A percentile compares a stretch with the other conserved stretches of the same genome.
Evolutionary conservation across 2,329 filamentous ascomycete species (phyloP).

Genomic region (Neofusicoccum sp.): DNA sequence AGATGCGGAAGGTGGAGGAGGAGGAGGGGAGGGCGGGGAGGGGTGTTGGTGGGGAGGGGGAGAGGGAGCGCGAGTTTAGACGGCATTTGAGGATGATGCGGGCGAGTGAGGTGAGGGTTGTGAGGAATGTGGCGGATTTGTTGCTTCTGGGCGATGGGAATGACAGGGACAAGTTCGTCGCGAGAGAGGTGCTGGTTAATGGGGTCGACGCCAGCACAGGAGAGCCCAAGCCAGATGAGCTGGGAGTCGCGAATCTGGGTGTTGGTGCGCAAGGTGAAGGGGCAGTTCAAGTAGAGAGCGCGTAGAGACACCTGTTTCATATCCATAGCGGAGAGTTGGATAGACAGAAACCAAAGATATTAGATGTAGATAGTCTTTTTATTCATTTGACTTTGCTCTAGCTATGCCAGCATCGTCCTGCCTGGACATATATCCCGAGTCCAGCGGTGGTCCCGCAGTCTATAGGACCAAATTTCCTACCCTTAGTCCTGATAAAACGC

Average conservation of each 20-base stretch:
- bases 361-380: background rate
- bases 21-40: slow-evolving; percentile 42
- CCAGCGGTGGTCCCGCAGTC: too few relatives aligned
- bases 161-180: slow-evolving; percentile 60
- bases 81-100: slow-evolving; percentile 68
- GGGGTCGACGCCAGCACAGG: slow-evolving; percentile 20
- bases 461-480: too few relatives aligned
- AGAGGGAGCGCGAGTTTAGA: slow-evolving; percentile 51
- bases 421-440: background rate
- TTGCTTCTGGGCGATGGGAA: slow-evolving; percentile 68
- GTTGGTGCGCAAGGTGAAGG: slow-evolving; percentile 19
- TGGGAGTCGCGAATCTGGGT: slow-evolving; percentile 28
- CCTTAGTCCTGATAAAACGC: too few relatives aligned
- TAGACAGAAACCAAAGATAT: background rate
- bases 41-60: slow-evolving; percentile 43
- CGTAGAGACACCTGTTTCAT: too few relatives aligned
- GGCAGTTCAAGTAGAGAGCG: slow-evolving; percentile 15
- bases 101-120: slow-evolving; percentile 83
- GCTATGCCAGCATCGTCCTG: background rate
- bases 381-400: background rate
- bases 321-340: background rate
- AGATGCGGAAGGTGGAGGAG: slow-evolving; percentile 53
- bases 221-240: slow-evolving; percentile 23
- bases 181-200: slow-evolving; percentile 32
- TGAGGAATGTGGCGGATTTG: slow-evolving; percentile 70